These are phyloP conservation scores for Colletotrichum eremochloae DNA, from an alignment of 2,329 filamentous ascomycete species.

Conservation along the genomic window DNA sequence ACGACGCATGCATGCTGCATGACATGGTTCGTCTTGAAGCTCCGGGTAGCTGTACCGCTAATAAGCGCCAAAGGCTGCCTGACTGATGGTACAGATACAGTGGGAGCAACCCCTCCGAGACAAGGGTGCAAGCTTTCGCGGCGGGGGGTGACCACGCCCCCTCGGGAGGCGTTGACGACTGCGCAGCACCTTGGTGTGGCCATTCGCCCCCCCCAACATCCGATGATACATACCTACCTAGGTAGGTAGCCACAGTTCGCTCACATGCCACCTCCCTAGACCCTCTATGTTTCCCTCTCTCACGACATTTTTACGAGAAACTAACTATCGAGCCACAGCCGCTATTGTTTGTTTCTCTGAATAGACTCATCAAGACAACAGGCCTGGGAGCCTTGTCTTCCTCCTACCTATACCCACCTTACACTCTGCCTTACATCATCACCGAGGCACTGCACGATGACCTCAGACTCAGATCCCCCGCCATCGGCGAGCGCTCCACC, in stretches of 20 bases:
- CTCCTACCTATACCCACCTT: not conserved
- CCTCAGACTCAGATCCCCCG: conserved; percentile 43
- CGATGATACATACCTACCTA: conserved; percentile 11
- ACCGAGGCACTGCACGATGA: conserved; percentile 33
- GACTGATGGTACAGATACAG: conserved; percentile 36
- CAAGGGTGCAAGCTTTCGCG: conserved; percentile 38
- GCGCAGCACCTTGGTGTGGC: conserved; percentile 10
- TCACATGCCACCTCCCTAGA: conserved; percentile 27
- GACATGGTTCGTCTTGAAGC: conserved; percentile 33
- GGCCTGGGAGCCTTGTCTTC: conserved; percentile 23
- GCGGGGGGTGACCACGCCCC: conserved; percentile 38
- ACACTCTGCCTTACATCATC: conserved; percentile 25
- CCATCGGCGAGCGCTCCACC: conserved; percentile 38
- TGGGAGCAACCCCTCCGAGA: conserved; percentile 37
- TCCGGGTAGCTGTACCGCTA: conserved; percentile 35
- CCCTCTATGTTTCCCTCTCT: not conserved
- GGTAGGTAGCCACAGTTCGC: conserved; percentile 31
- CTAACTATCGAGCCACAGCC: conserved; percentile 6
- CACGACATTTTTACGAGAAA: conserved; percentile 16
- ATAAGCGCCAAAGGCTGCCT: conserved; percentile 22
- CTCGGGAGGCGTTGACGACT: conserved; percentile 13
- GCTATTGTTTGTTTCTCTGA: conserved; percentile 13
- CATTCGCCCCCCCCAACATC: conserved; percentile 21
- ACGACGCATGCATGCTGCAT: conserved; percentile 42
- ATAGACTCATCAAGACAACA: conserved; percentile 25